Percentiles rank a stretch among this genome's conserved stretches.
These are phyloP conservation scores for Sporothrix mexicana DNA, from an alignment of 2,329 filamentous ascomycete species.

Conservation along the genomic window DNA sequence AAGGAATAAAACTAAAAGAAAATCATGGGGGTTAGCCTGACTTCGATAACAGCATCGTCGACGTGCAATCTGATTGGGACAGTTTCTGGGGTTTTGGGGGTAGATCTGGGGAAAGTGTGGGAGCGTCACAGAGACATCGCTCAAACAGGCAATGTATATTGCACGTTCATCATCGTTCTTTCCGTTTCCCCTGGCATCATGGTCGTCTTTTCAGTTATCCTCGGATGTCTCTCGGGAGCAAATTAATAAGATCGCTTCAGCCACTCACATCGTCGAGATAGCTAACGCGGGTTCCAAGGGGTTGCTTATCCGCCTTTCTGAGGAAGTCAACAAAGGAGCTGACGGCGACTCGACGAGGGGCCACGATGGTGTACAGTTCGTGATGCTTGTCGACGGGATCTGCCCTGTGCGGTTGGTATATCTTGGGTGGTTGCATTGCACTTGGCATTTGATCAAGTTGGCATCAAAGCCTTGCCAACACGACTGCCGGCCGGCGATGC, in stretches of 20 bases:
- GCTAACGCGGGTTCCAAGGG: background rate
- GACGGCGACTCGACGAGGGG: background rate
- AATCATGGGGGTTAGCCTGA: background rate
- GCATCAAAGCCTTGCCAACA: background rate
- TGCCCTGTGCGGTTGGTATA: background rate
- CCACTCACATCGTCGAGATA: background rate
- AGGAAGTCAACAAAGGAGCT: background rate
- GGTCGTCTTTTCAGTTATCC: background rate
- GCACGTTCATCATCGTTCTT: slow-evolving; percentile 3
- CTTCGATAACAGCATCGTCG: background rate
- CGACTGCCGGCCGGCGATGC: background rate
- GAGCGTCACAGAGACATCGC: background rate
- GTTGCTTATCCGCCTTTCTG: background rate
- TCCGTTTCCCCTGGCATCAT: background rate
- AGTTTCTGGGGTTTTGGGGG: too few relatives aligned
- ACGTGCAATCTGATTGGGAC: background rate
- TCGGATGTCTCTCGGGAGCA: background rate
- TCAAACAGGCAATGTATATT: background rate
- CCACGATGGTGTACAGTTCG: background rate
- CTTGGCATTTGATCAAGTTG: background rate
- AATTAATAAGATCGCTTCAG: background rate
- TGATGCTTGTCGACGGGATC: background rate
- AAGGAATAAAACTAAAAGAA: background rate
- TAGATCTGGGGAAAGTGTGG: background rate
- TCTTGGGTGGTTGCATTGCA: background rate